Conservation (phyloP, 345 rosid genomes). For the Acer campestre region DNA sequence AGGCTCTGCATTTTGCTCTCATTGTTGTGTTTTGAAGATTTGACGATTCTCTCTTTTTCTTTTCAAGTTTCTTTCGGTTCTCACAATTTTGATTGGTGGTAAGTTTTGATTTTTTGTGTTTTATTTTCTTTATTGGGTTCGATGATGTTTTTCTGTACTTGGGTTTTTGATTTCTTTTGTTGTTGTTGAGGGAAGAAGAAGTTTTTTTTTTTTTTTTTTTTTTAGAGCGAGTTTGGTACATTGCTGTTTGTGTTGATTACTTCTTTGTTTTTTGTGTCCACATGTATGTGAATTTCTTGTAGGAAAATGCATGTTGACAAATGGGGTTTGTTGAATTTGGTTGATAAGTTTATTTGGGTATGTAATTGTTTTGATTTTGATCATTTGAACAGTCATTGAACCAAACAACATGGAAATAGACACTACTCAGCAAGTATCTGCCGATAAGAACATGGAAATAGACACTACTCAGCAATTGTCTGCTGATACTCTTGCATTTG, state of each 20-base stretch:
- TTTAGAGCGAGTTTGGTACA: background rate
- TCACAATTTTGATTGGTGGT: background rate
- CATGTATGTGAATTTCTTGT: background rate
- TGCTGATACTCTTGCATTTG: constrained; percentile 42
- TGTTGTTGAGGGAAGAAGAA: background rate
- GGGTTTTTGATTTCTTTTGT: background rate
- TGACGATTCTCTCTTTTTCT: background rate
- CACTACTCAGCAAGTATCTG: constrained; percentile 20
- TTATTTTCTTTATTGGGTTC: background rate
- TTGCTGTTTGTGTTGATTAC: background rate
- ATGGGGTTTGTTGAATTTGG: background rate
- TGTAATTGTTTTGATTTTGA: background rate
- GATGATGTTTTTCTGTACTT: background rate
- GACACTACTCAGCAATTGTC: constrained; percentile 22
- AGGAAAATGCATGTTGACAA: background rate
- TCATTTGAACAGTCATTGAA: constrained; percentile 29
- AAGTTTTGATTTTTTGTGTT: background rate
- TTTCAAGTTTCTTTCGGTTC: background rate
- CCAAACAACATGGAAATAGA: constrained; percentile 28
- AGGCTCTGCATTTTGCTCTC: background rate
- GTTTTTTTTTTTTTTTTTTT: background rate
- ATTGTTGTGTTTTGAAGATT: background rate
- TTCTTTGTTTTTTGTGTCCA: background rate
- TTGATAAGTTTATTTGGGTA: background rate
- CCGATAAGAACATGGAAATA: constrained; percentile 25